Conservation (phyloP, 2,329 filamentous ascomycete species). For the Chrysoporthe puriensis region DNA sequence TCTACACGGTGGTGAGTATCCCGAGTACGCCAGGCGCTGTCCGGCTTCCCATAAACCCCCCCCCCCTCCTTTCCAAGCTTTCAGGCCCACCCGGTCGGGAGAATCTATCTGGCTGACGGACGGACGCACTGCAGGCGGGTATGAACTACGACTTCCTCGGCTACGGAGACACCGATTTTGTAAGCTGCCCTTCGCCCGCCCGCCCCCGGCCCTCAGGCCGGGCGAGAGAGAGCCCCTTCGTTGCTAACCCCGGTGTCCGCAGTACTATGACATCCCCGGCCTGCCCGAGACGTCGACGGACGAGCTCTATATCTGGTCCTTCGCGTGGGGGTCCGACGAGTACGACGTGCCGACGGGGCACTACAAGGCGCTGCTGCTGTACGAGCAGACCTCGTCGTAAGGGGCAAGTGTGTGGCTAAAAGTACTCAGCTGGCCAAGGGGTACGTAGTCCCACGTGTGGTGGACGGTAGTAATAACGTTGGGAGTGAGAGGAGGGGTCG, state of each 20-base stretch:
- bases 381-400: conserved; percentile 15
- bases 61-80: background rate
- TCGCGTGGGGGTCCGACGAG: conserved; percentile 18
- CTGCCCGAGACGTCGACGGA: conserved; percentile 6
- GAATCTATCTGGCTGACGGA: background rate
- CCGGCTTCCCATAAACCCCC: background rate
- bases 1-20: conserved; percentile 24
- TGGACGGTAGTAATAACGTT: background rate
- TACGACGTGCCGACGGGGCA: conserved; percentile 19
- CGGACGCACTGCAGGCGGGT: background rate
- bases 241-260: background rate
- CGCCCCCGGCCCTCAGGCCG: background rate
- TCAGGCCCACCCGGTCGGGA: background rate
- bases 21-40: no score
- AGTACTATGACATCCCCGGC: conserved; percentile 24
- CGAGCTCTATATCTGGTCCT: conserved; percentile 19
- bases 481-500: background rate
- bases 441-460: background rate
- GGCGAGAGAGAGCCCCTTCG: background rate
- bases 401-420: background rate
- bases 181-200: background rate
- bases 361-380: conserved; percentile 21
- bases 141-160: conserved; percentile 20
- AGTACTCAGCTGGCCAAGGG: background rate
- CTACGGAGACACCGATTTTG: conserved; percentile 17